Evolutionary conservation across 371 early-diverging fungal genomes (phyloP), one percentile per base, ranked within the genome.

Genomic region (Rhizopus arrhizus): DNA sequence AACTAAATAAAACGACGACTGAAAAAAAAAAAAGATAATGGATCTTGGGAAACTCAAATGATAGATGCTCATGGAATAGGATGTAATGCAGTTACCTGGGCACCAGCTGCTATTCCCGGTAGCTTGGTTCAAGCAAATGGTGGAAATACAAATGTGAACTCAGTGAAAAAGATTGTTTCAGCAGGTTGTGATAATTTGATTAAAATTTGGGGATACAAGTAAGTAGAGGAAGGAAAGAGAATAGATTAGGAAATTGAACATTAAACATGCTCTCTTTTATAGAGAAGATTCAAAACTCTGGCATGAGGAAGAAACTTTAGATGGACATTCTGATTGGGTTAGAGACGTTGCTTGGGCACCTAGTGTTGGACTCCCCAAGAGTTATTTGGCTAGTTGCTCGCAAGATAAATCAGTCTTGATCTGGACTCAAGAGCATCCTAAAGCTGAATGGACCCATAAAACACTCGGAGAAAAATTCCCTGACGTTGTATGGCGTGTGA

Each of bases 241-340:
- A 22, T 22, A 22, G 22, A 22, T 22, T 22, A 35, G 53, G 36
- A 41, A 22, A 53, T 2, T 42, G 34, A 45, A 34, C 57, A 15
- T 15, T 32, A 28, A 22, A 47, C 10, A 13, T 34, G 35, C 8
- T 10, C 8, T 28, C 5, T 7, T 7, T 32, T 28, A 28, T 59
- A 90, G 88, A 35, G 92, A 94, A 50, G 92, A 91, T 35, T 70
- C 77, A 28, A 87, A 89, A 66, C 72, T 80, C 3, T 91, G 89
- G 85, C 87, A 85, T 73, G 83, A 89, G 80, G 94, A 93, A 57
- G 85, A 86, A 12, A 82, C 82, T 7, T 85, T 98, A 46, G 91
- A 92, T 53, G 96, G 93, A 0, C 99, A 98, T 74, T 83, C 88
- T 16, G 98, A 98, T 73, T 98, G 99, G 99, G 97, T 98, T n/a